phyloP scores from a whole-genome alignment of 495 filamentous ascomycete genomes.

The Lentithecium fluviatile region DNA sequence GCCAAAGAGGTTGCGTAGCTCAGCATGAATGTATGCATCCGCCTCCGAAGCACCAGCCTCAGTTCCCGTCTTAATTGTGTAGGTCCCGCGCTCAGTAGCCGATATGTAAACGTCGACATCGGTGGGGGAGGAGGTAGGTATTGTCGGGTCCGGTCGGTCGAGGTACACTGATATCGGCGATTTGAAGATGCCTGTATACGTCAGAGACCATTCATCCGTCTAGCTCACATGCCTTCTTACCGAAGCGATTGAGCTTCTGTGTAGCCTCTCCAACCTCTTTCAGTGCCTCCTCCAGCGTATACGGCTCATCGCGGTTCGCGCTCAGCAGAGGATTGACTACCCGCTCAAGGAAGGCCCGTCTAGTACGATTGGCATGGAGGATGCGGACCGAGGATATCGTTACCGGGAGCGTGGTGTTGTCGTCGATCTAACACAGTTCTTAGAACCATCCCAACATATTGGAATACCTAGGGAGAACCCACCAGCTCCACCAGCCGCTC shows the following conservation, averaged over 20 bases:
- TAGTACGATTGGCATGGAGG: constrained; percentile 72
- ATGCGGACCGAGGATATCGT: constrained; percentile 80
- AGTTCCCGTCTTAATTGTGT: constrained; percentile 86
- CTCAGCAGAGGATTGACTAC: constrained; percentile 76
- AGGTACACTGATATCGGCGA: constrained; percentile 76
- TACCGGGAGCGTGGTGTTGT: constrained; percentile 74
- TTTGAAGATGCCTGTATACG: constrained; percentile 73
- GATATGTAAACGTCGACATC: constrained; percentile 76
- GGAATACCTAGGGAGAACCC: background rate
- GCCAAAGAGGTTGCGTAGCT: constrained; percentile 88
- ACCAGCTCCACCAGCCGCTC: constrained; percentile 59
- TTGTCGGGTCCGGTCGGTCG: constrained; percentile 62
- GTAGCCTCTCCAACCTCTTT: constrained; percentile 64
- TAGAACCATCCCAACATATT: background rate
- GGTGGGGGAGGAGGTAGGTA: constrained; percentile 59
- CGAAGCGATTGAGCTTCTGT: constrained; percentile 75
- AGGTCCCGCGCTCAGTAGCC: constrained; percentile 72
- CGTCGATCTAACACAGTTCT: constrained; percentile 59
- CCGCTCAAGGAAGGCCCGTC: constrained; percentile 72
- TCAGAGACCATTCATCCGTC: background rate
- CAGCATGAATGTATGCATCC: constrained; percentile 79
- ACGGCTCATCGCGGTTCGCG: constrained; percentile 60
- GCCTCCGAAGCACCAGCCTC: constrained; percentile 90
- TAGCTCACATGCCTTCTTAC: constrained; percentile 44
- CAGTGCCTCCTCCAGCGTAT: constrained; percentile 76